Conservation (phyloP, 805 yeast species). For the Martiniozyma abietophila region DNA sequence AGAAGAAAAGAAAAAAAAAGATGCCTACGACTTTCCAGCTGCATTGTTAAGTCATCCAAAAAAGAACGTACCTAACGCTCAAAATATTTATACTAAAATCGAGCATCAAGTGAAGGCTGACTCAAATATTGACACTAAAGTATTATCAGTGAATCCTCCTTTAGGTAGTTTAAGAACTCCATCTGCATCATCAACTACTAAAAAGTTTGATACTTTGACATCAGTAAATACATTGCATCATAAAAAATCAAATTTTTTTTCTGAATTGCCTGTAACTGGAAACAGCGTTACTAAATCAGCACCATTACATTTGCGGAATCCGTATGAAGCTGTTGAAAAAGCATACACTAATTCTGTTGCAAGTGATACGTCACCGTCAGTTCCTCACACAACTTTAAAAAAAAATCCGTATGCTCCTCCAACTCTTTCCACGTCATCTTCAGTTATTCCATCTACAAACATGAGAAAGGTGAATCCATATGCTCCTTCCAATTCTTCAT, state of each 20-base stretch:
- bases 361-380: constrained; percentile 2
- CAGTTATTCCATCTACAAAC: background rate
- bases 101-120: constrained; percentile 17
- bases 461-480: constrained; percentile 25
- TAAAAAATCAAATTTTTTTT: constrained; percentile 37
- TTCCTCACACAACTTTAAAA: background rate
- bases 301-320: constrained; percentile 18
- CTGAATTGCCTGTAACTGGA: constrained; percentile 40
- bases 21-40: constrained; percentile 69
- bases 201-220: too few relatives aligned
- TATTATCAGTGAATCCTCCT: background rate
- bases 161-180: too few relatives aligned
- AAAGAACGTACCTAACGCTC: constrained; percentile 30
- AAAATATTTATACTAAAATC: constrained; percentile 22
- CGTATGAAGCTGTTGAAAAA: constrained; percentile 15
- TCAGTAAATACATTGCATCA: too few relatives aligned
- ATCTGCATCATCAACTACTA: too few relatives aligned
- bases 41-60: constrained; percentile 36
- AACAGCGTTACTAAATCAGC: constrained; percentile 5
- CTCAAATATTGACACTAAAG: background rate
- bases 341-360: background rate
- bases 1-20: constrained; percentile 48
- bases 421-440: constrained; percentile 8
- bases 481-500: constrained; percentile 13
- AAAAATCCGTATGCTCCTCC: constrained; percentile 13